A percentile compares a stretch with the other conserved stretches of the same genome.
These are phyloP conservation scores for Diaporthe eres DNA, from an alignment of 2,329 filamentous ascomycete genomes.

Conservation along the genomic window DNA sequence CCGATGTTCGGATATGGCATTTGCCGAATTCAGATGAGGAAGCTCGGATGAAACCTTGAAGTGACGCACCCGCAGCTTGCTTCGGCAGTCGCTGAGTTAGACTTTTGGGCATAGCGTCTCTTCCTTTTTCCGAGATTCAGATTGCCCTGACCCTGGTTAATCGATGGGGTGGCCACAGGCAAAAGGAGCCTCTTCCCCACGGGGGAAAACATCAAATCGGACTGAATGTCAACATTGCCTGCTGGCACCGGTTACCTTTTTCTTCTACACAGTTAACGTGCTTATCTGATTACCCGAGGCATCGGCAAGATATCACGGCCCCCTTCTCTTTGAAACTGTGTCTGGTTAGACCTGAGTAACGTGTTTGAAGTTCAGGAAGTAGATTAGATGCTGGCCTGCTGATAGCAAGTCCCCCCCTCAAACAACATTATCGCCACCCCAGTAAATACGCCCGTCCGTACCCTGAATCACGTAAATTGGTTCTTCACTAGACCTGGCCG, in stretches of 20 bases:
- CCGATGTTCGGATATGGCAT: conserved; percentile 8
- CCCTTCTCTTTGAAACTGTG: background rate
- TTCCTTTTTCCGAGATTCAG: background rate
- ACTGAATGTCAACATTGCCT: background rate
- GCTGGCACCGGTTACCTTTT: background rate
- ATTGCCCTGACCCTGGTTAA: background rate
- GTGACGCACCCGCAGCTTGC: background rate
- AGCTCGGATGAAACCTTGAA: conserved; percentile 21
- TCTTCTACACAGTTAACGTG: background rate
- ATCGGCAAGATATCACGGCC: background rate
- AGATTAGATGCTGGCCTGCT: background rate
- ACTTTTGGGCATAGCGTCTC: background rate
- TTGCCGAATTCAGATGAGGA: conserved; percentile 19
- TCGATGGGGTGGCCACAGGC: background rate
- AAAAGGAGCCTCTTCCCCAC: background rate
- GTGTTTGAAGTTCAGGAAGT: background rate
- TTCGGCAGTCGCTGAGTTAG: background rate
- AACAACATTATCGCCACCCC: background rate
- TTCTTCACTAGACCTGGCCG: background rate
- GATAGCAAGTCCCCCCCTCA: background rate
- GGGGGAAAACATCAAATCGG: background rate
- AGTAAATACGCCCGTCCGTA: background rate
- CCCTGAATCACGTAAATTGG: background rate
- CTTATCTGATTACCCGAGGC: background rate
- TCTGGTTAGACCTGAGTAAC: background rate